Evolutionary conservation across 345 rosid genomes (phyloP), one percentile per base, ranked within the genome.

Genomic region (Lepidium didymum): DNA sequence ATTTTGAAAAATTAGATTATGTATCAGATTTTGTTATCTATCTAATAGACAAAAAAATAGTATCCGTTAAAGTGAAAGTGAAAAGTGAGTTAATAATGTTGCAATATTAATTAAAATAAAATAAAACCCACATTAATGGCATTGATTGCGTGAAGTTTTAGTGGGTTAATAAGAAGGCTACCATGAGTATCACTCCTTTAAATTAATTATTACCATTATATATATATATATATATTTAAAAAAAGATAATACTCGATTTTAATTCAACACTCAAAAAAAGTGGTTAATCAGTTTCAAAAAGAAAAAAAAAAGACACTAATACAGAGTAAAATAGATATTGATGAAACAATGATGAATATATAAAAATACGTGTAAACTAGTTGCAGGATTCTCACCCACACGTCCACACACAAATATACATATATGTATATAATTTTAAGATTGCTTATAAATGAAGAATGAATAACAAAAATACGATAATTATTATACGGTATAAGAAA

Each of bases 101-200:
- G 1, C 11, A 25, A 7, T 36, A 10, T n/a, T 21, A 40, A 40
- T 14, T 35, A 51, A 44, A 44, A 40, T 12, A 29, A 29, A 29
- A 29, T 5, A 29, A 29, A 29, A 41, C 12, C 75, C 33, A 31
- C 47, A 53, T 62, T 54, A 43, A 35, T 53, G 62, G 69, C 69
- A 62, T 62, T 62, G 69, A 70, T 70, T 70, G 75, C 69, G 75
- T 62, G 62, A 62, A 21, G 69, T 70, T 57, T 29, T 40, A 53
- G 36, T 70, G 69, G 75, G 69, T 6, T 29, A 29, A 43, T 62
- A 69, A 36, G 36, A n/a, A 59, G 58, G 51, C 61, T 59, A 38
- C 43, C 15, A 59, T 40, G 59, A 19, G 13, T 34, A 40, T 45
- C 53, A 29, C 12, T 59, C 46, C 47, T 43, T 41, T 42, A 5